phyloP scores from a whole-genome alignment of 305 asterid genomes.

The Fraxinus dipetala region DNA sequence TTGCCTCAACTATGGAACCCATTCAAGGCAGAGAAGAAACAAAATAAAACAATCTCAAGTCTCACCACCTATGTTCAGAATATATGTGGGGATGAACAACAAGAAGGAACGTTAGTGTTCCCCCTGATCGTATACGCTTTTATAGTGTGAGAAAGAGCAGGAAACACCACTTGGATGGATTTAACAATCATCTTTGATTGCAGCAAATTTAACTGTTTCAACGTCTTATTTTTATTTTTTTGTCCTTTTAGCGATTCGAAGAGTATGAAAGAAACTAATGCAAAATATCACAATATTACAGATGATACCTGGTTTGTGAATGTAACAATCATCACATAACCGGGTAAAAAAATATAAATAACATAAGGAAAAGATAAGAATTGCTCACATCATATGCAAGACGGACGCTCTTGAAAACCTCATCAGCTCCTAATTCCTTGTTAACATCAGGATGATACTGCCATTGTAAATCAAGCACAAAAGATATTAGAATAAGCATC shows the following conservation, averaged over 20 bases:
- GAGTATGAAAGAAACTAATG: background rate
- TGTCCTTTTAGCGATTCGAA: background rate
- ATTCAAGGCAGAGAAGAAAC: background rate
- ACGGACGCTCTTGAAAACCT: conserved; percentile 69
- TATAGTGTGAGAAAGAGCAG: background rate
- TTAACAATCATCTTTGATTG: background rate
- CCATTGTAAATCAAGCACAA: conserved; percentile 27
- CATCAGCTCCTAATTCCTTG: conserved; percentile 67
- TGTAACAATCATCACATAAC: background rate
- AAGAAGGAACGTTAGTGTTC: background rate
- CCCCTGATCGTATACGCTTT: background rate
- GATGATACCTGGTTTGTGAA: background rate
- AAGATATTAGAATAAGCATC: background rate
- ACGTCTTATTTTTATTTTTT: background rate
- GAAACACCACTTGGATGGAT: background rate
- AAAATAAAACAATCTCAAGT: background rate
- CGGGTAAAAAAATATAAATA: background rate
- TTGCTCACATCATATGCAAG: conserved; percentile 75
- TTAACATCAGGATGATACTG: conserved; percentile 97
- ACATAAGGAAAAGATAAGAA: conserved; percentile 4
- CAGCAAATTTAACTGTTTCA: background rate
- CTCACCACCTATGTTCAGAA: conserved; percentile 2
- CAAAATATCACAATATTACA: background rate
- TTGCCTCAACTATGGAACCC: background rate
- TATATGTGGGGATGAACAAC: background rate